Evolutionary conservation across 202 grass and related monocot species (phyloP), one percentile per base, ranked within the genome.

Genomic region (Dendrocalamus latiflorus): DNA sequence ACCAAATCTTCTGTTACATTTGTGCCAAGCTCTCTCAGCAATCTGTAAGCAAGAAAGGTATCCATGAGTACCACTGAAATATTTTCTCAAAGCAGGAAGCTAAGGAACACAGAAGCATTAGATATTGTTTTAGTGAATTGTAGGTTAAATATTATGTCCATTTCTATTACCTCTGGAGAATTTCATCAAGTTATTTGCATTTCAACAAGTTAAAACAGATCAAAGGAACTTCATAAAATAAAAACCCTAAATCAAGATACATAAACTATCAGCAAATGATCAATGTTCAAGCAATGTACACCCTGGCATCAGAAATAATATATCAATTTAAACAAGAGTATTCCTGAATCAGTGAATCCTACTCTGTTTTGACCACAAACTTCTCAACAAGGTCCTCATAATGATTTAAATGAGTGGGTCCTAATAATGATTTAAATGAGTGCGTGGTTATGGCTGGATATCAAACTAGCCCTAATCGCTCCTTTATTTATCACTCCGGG

Each of bases 1-100:
- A 91, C 76, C 82, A 94, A 85, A 81, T 99, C 93, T 84, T 96
- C 93, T 57, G 78, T 92, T 63, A 97, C 77, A 76, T 94, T 85
- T 78, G 78, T 81, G 75, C 68, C 88, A 73, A 90, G 76, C 65
- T 94, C 97, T 83, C 86, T 91, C 78, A 99, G 67, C 64, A 99
- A 92, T 89, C 97, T 99, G 93, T 41, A 62, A 87, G 70, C 62
- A 88, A 78, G 28, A 92, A 88, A 81, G 70, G 71, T 24, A 77
- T 44, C 50, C 59, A 84, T 90, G 70, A 90, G 81, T 33, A 87
- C 39, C 55, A 72, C 4, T n/a, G 54, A 69, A 87, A 76, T 50
- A 80, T 51, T 65, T 79, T 74, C 21, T 38, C 22, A 70, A 45
- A 34, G 28, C 11, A 70, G 16, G 26, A 70, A 43, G 18, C 10